Percentiles rank a stretch among this genome's conserved stretches.
phyloP scores from a whole-genome alignment of 306 rosid species.

The Carpinus viminea region DNA sequence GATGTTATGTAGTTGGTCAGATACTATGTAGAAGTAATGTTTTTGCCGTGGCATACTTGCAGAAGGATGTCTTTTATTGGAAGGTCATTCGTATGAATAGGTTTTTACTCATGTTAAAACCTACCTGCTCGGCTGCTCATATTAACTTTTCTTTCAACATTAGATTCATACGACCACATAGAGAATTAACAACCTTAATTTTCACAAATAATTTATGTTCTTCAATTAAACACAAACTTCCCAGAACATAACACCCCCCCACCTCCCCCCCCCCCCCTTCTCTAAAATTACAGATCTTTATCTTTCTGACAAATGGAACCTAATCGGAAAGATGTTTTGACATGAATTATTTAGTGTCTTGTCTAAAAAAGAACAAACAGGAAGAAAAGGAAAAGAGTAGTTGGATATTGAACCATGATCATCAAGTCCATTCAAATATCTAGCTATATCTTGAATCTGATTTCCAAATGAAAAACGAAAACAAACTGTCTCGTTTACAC shows the following conservation, averaged over 20 bases:
- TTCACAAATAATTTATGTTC: no score
- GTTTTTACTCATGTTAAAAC: no score
- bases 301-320: neutral
- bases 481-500: neutral
- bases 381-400: neutral
- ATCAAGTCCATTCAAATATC: neutral
- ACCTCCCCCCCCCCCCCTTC: neutral
- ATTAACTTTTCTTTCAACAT: no score
- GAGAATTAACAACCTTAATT: no score
- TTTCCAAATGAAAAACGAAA: no score
- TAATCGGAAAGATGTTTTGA: neutral
- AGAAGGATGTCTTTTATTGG: slow-evolving; percentile 17
- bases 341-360: neutral
- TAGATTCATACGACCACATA: no score
- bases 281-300: neutral
- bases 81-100: neutral
- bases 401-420: neutral
- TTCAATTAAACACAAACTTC: neutral
- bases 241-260: neutral
- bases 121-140: no score
- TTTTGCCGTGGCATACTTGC: slow-evolving; percentile 8
- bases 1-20: neutral
- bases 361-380: no score
- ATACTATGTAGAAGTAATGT: slow-evolving; percentile 12
- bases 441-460: neutral